Base-by-base conservation (phyloP, 257 asterid genomes). In the Anisodus acutangulus region DNA sequence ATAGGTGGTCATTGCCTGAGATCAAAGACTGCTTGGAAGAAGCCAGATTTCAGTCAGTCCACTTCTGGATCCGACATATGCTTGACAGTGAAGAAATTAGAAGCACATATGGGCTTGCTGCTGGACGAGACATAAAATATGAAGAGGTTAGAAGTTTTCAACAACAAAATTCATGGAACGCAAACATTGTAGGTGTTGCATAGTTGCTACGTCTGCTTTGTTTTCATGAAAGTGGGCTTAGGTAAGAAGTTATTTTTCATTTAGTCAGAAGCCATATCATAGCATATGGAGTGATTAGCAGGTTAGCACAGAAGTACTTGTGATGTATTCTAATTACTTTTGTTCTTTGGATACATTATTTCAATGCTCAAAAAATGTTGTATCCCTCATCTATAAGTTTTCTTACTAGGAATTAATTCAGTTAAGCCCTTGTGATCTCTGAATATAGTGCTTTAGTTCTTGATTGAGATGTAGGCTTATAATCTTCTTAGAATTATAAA, bases 111-210 rank as follows among this genome's bases (percentile, higher is more conserved):
- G 98, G 98, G 82, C 91, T 93, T 60, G 88, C 97, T 26, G 89
- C 79, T 51, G 97, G 96, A 6, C 92, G 91, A 85, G 95, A 95
- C 85, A 71, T 90, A 60, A 95, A 95, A 88, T 97, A 93, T 54
- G 98, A 97, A 91, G 97, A 95, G 85, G 96, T 92, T 4, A 85
- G 93, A 0, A 93, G 92, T 85, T 97, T 97, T 85, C 93, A 89
- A 37, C 99, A 97, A 83, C 94, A 95, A 85, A 98, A 97, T 89
- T 95, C 99, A 37, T 97, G 99, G 98, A 97, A 97, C 69, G 99
- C 99, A 3, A 95, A 97, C 83, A 83, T 94, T 11, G 94, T 95
- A 5, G 99, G 91, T 72, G 96, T 97, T 79, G 95, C 95, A 51
- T 94, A 92, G 89, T 16, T 49, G 19, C 55, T 64, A 66, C 63